A percentile compares a stretch with the other conserved stretches of the same genome.
Conservation (phyloP, 768 basidiomycete genomes). For the Tricholoma flavovirens region DNA sequence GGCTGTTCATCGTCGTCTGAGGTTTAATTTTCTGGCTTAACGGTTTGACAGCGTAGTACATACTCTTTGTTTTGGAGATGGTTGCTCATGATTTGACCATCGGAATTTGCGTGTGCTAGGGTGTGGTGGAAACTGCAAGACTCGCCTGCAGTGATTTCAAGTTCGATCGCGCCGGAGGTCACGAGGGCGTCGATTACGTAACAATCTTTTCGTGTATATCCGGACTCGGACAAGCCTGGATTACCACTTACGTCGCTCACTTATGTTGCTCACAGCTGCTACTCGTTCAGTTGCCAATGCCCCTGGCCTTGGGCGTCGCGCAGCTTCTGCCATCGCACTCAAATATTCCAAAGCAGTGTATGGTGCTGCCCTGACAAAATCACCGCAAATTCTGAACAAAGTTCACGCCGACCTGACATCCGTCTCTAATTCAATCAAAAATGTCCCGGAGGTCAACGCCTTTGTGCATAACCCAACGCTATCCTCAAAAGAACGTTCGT, state of each 20-base stretch:
- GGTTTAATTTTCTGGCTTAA: no score
- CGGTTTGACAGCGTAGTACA: no score
- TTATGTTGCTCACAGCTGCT: slow-evolving; percentile 54
- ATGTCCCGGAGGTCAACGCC: slow-evolving; percentile 54
- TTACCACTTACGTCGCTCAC: slow-evolving; percentile 15
- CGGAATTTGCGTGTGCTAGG: no score
- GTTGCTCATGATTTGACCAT: not conserved
- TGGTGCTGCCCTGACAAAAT: slow-evolving; percentile 76
- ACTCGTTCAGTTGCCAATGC: slow-evolving; percentile 45
- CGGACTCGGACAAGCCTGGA: not conserved
- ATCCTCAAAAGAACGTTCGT: slow-evolving; percentile 66
- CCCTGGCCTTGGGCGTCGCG: slow-evolving; percentile 56
- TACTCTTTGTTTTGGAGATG: not conserved
- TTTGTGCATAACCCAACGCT: slow-evolving; percentile 92
- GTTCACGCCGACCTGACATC: slow-evolving; percentile 79
- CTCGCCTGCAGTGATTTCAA: no score
- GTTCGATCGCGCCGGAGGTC: not conserved
- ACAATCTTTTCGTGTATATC: not conserved
- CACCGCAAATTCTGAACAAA: slow-evolving; percentile 74
- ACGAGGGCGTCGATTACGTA: not conserved
- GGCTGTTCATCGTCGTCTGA: not conserved
- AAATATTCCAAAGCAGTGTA: slow-evolving; percentile 85
- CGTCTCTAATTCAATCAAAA: slow-evolving; percentile 65
- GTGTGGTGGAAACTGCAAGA: no score
- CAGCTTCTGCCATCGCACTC: slow-evolving; percentile 69